A percentile compares a stretch with the other conserved stretches of the same genome.
phyloP scores from a whole-genome alignment of 495 filamentous ascomycete genomes.

The Trichocladium uniseriatum region DNA sequence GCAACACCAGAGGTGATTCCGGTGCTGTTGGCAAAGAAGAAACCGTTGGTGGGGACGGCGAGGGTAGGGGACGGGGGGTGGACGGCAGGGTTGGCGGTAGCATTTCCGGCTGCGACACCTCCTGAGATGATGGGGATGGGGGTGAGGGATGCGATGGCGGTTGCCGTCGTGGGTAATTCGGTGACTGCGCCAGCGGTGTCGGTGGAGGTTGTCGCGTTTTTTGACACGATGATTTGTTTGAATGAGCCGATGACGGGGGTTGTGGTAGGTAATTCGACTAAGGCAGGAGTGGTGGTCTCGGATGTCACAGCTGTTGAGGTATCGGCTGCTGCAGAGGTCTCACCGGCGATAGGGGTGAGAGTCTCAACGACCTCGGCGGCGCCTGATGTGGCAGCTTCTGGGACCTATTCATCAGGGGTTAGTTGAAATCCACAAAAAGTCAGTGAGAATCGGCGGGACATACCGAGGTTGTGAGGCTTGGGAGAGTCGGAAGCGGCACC shows the following conservation, averaged over 20 bases:
- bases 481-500: slow-evolving; percentile 8
- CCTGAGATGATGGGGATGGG: neutral
- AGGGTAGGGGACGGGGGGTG: neutral
- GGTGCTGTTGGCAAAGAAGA: slow-evolving; percentile 3
- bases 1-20: neutral
- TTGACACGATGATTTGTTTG: neutral
- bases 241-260: neutral
- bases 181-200: neutral
- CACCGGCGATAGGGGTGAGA: slow-evolving; percentile 2
- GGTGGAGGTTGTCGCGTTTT: no score
- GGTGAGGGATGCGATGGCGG: neutral
- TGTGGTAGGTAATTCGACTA: neutral
- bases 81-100: neutral
- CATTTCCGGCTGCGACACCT: neutral
- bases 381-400: neutral
- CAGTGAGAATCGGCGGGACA: neutral
- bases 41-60: neutral
- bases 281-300: neutral
- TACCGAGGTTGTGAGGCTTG: slow-evolving; percentile 14
- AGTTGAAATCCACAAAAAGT: neutral
- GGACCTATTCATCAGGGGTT: neutral
- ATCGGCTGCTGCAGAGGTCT: neutral
- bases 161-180: neutral
- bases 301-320: neutral
- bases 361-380: slow-evolving; percentile 1